Evolutionary conservation across 1,284 basidiomycete genomes (phyloP).

Genomic region (Marasmius oreades): DNA sequence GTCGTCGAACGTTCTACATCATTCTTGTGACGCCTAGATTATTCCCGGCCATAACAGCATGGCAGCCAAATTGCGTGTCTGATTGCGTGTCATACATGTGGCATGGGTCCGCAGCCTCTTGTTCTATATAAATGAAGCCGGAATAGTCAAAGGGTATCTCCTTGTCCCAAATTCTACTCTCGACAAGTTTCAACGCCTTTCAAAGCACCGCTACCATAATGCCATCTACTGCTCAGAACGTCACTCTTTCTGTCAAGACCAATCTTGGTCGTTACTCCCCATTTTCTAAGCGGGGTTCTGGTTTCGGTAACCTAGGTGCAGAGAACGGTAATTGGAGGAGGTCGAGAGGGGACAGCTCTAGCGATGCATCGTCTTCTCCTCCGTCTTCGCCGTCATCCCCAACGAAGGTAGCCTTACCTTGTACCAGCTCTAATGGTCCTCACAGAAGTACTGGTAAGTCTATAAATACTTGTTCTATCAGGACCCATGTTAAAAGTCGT

Average conservation of each 20-base stretch:
- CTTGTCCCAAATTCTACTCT: not conserved
- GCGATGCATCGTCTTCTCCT: constrained; percentile 3
- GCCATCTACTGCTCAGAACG: not conserved
- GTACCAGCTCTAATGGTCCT: constrained; percentile 25
- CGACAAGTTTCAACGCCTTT: not conserved
- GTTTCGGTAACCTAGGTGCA: not conserved
- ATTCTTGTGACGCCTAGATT: not conserved
- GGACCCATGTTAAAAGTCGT: not conserved
- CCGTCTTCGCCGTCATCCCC: constrained; percentile 15
- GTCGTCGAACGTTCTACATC: not conserved
- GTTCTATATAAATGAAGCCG: not conserved
- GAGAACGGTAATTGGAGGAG: not conserved
- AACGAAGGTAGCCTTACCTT: constrained; percentile 14
- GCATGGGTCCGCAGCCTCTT: not conserved
- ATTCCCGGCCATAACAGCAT: not conserved
- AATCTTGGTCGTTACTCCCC: not conserved
- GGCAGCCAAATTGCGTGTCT: not conserved
- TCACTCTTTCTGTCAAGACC: not conserved
- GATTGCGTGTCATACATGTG: too few species aligned
- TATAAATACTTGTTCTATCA: not conserved
- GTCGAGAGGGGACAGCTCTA: not conserved
- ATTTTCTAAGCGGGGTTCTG: not conserved
- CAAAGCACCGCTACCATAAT: not conserved
- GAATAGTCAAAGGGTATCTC: not conserved
- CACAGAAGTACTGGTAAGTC: constrained; percentile 19